These are phyloP conservation scores for Phlebiopsis flavidoalba DNA, from an alignment of 768 basidiomycete species.

Conservation along the genomic window DNA sequence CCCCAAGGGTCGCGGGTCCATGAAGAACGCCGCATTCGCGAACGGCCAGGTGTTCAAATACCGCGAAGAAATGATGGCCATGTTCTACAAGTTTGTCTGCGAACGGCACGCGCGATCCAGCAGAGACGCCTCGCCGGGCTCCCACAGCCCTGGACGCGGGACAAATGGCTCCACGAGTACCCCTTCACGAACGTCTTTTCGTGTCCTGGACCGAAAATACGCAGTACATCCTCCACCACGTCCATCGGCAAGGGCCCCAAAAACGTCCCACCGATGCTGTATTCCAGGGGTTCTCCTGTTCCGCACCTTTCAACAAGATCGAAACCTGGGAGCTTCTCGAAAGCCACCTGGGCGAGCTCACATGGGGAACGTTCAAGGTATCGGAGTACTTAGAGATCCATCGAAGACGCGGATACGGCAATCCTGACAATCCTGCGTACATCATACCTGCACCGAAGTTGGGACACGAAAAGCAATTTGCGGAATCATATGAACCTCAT, in stretches of 20 bases:
- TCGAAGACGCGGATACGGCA: slow-evolving; percentile 37
- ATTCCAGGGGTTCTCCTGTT: slow-evolving; percentile 71
- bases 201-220: slow-evolving; percentile 66
- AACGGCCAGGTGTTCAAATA: slow-evolving; percentile 12
- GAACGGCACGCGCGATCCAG: slow-evolving; percentile 26
- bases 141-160: slow-evolving; percentile 53
- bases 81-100: slow-evolving; percentile 26
- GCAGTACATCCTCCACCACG: slow-evolving; percentile 64
- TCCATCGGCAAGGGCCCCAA: slow-evolving; percentile 67
- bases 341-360: slow-evolving; percentile 48
- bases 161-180: slow-evolving; percentile 48
- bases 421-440: slow-evolving; percentile 71
- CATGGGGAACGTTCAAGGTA: slow-evolving; percentile 52
- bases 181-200: slow-evolving; percentile 73
- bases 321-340: slow-evolving; percentile 66
- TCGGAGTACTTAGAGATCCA: slow-evolving; percentile 49
- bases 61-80: slow-evolving; percentile 23
- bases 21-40: slow-evolving; percentile 15
- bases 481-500: slow-evolving; percentile 58
- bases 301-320: slow-evolving; percentile 62
- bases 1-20: neutral
- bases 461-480: slow-evolving; percentile 38
- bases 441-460: slow-evolving; percentile 61
- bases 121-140: slow-evolving; percentile 24
- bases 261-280: slow-evolving; percentile 52